These are phyloP conservation scores for Pichia cephalocereana DNA, from an alignment of 805 yeast species.

Conservation along the genomic window DNA sequence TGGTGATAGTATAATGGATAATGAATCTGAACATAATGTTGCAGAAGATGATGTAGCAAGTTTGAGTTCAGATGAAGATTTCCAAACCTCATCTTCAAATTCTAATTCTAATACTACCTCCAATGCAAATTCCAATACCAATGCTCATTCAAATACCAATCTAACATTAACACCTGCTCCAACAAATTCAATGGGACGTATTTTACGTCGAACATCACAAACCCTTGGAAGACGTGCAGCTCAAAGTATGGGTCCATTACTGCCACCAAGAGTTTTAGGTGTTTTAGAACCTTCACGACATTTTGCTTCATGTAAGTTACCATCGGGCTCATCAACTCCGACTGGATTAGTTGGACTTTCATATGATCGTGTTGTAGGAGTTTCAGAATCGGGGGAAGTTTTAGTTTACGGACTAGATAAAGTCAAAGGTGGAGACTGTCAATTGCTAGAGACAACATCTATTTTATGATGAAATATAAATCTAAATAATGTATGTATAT, in stretches of 20 bases:
- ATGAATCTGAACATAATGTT: background rate
- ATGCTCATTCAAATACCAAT: too few species aligned
- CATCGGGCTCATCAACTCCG: slow-evolving; percentile 17
- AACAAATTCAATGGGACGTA: slow-evolving; percentile 55
- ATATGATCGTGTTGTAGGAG: slow-evolving; percentile 38
- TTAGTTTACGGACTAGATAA: slow-evolving; percentile 58
- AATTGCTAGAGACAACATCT: slow-evolving; percentile 51
- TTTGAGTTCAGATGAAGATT: too few species aligned
- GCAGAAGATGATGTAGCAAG: background rate
- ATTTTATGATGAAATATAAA: slow-evolving; percentile 16
- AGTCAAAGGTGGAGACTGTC: slow-evolving; percentile 92
- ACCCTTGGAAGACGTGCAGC: slow-evolving; percentile 74
- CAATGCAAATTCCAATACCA: too few species aligned
- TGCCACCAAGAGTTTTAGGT: slow-evolving; percentile 78
- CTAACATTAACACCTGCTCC: background rate
- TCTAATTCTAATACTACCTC: too few species aligned
- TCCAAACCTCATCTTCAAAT: too few species aligned
- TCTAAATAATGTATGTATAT: too few species aligned
- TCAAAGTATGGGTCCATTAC: slow-evolving; percentile 78
- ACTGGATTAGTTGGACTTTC: too few species aligned
- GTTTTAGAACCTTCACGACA: slow-evolving; percentile 88
- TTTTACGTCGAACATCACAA: slow-evolving; percentile 71
- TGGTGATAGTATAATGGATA: slow-evolving; percentile 1
- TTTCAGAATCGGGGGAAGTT: slow-evolving; percentile 28
- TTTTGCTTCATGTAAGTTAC: slow-evolving; percentile 64